phyloP scores from a whole-genome alignment of 345 rosid species.

The Syzygium oleosum region DNA sequence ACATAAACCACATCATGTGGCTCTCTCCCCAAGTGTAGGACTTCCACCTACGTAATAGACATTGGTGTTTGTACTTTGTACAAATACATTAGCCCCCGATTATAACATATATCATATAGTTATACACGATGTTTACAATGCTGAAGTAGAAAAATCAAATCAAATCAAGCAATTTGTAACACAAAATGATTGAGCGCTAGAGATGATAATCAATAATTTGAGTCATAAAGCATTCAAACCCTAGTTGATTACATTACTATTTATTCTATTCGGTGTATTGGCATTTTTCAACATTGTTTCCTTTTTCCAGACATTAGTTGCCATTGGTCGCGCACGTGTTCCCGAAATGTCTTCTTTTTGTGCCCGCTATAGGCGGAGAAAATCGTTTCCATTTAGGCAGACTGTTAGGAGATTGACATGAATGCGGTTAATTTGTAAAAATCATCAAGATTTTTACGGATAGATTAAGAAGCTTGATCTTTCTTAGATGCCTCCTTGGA shows the following conservation, averaged over 20 bases:
- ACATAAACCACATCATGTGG: not conserved
- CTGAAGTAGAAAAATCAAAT: not conserved
- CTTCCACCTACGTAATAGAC: too few species aligned
- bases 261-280: not conserved
- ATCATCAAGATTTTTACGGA: not conserved
- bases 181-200: not conserved
- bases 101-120: not conserved
- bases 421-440: not conserved
- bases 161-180: not conserved
- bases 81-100: too few species aligned
- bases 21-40: too few species aligned
- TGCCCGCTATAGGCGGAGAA: not conserved
- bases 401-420: not conserved
- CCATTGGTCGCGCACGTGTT: not conserved
- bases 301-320: slow-evolving; percentile 50
- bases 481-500: too few species aligned
- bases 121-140: not conserved
- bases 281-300: not conserved
- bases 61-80: too few species aligned
- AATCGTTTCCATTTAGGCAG: not conserved
- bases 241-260: not conserved
- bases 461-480: not conserved
- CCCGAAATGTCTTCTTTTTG: not conserved
- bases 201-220: not conserved
- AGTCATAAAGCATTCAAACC: not conserved